Conservation (phyloP, 2,329 filamentous ascomycete species). For the Periconia digitata region DNA sequence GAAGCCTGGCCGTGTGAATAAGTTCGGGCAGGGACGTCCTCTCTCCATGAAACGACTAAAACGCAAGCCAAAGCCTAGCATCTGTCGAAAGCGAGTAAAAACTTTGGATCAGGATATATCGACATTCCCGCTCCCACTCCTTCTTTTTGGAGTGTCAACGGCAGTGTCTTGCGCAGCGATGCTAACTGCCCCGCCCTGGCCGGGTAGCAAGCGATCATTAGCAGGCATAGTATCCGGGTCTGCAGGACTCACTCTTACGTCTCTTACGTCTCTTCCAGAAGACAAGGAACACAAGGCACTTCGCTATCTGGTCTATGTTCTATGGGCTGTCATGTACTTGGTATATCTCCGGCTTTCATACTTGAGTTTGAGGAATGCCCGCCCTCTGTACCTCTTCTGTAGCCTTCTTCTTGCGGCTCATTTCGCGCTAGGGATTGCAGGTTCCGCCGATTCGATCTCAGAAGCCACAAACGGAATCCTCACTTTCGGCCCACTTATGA, state of each 20-base stretch:
- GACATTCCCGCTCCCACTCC: too few species aligned
- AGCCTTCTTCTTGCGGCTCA: slow-evolving; percentile 1
- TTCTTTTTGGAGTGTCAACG: background rate
- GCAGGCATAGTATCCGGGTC: background rate
- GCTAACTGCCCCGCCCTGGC: background rate
- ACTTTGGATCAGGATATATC: too few species aligned
- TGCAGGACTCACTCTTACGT: background rate
- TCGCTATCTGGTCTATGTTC: background rate
- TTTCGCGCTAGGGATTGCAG: background rate
- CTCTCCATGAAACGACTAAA: too few species aligned
- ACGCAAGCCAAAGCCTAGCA: too few species aligned
- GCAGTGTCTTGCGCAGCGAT: background rate
- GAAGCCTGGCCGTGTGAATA: too few species aligned
- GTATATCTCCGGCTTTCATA: background rate
- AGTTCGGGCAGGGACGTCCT: too few species aligned
- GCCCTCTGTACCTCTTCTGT: slow-evolving; percentile 3
- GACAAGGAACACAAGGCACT: background rate
- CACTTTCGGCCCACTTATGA: background rate
- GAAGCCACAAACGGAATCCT: background rate
- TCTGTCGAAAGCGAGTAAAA: too few species aligned
- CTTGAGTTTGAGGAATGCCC: background rate
- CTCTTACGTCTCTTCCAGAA: background rate
- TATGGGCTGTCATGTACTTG: background rate
- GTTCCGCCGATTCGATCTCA: background rate
- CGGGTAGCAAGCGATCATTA: background rate